Evolutionary conservation across 306 rosid species (phyloP).

Genomic region (Dryas alaskensis): DNA sequence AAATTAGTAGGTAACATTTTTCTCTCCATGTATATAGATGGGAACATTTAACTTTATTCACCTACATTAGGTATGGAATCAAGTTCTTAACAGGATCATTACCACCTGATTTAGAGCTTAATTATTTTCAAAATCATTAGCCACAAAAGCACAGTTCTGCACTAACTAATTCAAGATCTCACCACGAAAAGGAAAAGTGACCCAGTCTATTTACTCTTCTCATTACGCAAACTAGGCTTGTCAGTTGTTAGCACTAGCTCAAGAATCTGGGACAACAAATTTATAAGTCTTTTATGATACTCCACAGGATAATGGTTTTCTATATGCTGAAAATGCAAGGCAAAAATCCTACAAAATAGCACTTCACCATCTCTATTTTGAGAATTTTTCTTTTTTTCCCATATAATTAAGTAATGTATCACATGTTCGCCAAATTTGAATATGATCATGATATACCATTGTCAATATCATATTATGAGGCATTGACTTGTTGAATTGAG

Average conservation of each 20-base stretch:
- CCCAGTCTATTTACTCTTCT: neutral
- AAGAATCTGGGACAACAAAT: neutral
- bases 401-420: too few species aligned
- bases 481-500: neutral
- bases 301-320: neutral
- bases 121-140: neutral
- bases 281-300: neutral
- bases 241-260: neutral
- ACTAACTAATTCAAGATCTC: neutral
- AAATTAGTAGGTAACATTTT: conserved; percentile 14
- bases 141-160: neutral
- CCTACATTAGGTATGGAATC: conserved; percentile 2
- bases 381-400: too few species aligned
- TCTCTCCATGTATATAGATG: conserved; percentile 2
- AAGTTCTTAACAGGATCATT: conserved; percentile 35
- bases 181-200: neutral
- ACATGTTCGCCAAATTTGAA: too few species aligned
- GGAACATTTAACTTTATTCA: neutral
- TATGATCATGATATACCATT: too few species aligned
- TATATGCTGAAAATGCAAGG: neutral
- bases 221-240: conserved; percentile 10
- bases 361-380: too few species aligned
- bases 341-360: neutral
- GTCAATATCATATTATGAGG: too few species aligned
- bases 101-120: conserved; percentile 33